Conservation (phyloP, 164 flowering plant genomes). For the Platanus orientalis region DNA sequence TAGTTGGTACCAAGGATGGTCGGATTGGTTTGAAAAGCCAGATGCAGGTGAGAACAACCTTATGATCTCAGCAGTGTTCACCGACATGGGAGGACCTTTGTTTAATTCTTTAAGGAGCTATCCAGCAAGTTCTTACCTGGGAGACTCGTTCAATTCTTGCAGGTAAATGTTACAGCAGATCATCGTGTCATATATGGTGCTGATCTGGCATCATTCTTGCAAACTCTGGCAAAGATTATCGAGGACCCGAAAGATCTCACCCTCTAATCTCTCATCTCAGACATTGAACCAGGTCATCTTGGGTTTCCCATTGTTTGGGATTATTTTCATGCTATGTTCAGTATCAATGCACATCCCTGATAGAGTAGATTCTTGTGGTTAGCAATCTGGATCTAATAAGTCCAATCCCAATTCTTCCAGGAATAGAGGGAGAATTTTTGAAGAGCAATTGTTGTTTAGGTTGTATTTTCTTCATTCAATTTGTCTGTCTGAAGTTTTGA, state of each 20-base stretch:
- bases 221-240: slow-evolving; percentile 77
- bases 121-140: slow-evolving; percentile 3
- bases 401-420: too few species aligned
- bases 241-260: slow-evolving; percentile 93
- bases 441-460: too few species aligned
- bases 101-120: background rate
- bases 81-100: background rate
- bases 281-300: background rate
- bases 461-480: too few species aligned
- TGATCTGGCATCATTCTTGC: slow-evolving; percentile 90
- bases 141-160: slow-evolving; percentile 16
- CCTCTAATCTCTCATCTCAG: slow-evolving; percentile 33
- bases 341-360: too few species aligned
- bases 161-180: slow-evolving; percentile 98
- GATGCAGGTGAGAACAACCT: slow-evolving; percentile 66
- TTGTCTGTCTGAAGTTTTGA: too few species aligned
- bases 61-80: background rate
- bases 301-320: too few species aligned
- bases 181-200: slow-evolving; percentile 95
- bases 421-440: too few species aligned
- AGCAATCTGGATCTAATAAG: too few species aligned
- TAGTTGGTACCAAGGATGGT: slow-evolving; percentile 85
- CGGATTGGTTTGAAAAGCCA: slow-evolving; percentile 81
- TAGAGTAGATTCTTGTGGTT: too few species aligned
- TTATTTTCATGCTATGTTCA: background rate